Evolutionary conservation across 345 rosid species (phyloP), one percentile per base, ranked within the genome.

Genomic region (Anacardium occidentale): DNA sequence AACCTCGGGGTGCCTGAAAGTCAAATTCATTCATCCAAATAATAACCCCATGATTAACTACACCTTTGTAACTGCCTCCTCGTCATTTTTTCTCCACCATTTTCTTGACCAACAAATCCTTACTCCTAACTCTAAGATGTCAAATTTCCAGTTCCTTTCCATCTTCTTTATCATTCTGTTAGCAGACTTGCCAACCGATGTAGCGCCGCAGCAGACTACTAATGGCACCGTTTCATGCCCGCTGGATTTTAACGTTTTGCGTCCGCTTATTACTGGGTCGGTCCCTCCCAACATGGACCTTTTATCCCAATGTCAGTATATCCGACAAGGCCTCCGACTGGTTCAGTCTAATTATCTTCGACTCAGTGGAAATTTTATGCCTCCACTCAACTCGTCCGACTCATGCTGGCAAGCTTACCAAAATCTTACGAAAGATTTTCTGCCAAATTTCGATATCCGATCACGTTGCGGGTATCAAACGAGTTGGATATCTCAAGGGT

Each of bases 251-350:
- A 71, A 83, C 66, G 69, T 86, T 69, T 78, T 93, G 34, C 80
- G 75, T 53, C 80, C 77, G 3, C 22, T 84, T 3, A 12, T 73
- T 32, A 5, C 77, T 68, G 40, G 22, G 77, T 40, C 81, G 18
- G 11, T 47, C 45, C 10, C 24, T 29, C 32, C 80, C 62, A 24
- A 0, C 4, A n/a, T 66, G 29, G 75, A 59, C 57, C 18, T 7
- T 65, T 2, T 77, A 77, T 72, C 78, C 70, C 67, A 62, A 52
- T 93, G 98, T 82, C 85, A 75, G 70, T 74, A 82, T 83, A 73
- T 91, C 77, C 86, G 62, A 66, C 93, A 84, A 74, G 90, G 90
- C 22, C 88, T 93, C n/a, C 94, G 89, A 9, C 89, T 93, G 64
- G 81, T 93, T 48, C 79, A 72, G 56, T 90, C 97, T 69, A 64